These are phyloP conservation scores for Cercospora sojina DNA, from an alignment of 2,329 filamentous ascomycete genomes.

Conservation along the genomic window DNA sequence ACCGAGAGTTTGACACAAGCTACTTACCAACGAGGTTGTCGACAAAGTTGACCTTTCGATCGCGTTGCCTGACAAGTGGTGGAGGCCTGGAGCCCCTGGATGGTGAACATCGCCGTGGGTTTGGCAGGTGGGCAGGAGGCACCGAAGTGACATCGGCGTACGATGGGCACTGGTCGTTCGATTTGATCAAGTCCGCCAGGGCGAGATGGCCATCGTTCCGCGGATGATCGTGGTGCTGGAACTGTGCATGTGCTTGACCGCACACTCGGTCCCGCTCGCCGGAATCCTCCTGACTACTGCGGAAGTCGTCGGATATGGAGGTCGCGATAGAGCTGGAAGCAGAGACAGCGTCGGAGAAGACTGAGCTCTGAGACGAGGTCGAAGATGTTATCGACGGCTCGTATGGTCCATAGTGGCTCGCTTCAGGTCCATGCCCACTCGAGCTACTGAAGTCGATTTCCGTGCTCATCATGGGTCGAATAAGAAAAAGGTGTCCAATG, in stretches of 20 bases:
- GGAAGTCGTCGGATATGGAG: conserved; percentile 61
- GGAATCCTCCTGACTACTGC: conserved; percentile 42
- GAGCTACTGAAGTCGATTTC: conserved; percentile 21
- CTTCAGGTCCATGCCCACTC: conserved; percentile 38
- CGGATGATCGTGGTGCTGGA: conserved; percentile 16
- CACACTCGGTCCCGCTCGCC: conserved; percentile 28
- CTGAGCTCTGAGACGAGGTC: conserved; percentile 71
- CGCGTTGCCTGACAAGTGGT: conserved; percentile 76
- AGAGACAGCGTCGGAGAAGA: conserved; percentile 67
- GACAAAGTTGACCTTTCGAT: conserved; percentile 93
- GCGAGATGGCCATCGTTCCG: conserved; percentile 13
- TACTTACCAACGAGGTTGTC: conserved; percentile 95
- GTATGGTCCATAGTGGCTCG: conserved; percentile 54
- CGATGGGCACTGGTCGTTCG: conserved; percentile 27
- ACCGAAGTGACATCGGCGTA: conserved; percentile 48
- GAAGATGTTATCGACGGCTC: conserved; percentile 70
- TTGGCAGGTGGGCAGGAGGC: conserved; percentile 60
- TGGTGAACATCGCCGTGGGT: conserved; percentile 58
- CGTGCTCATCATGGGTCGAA: conserved; percentile 32
- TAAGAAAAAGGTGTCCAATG: conserved; percentile 30
- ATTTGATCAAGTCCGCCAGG: conserved; percentile 16
- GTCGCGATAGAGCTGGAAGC: conserved; percentile 52
- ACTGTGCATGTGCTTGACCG: conserved; percentile 26
- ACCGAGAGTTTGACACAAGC: conserved; percentile 14
- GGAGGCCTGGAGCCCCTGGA: conserved; percentile 65